Evolutionary conservation across 441 rosid genomes (phyloP), one percentile per base, ranked within the genome.

Genomic region (Erysimum pusillum): DNA sequence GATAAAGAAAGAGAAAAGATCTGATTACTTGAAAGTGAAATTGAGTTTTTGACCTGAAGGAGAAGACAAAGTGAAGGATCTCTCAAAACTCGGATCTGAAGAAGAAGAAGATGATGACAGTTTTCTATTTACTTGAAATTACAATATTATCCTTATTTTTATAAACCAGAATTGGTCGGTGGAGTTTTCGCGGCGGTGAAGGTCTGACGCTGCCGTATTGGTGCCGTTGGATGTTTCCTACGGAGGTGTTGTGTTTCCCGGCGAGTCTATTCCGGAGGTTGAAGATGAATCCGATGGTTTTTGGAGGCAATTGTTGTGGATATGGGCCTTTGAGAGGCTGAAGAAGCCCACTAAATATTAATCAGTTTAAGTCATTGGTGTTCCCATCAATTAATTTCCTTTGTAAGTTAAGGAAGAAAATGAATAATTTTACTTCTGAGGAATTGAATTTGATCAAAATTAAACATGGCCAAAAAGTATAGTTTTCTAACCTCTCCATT

Each of bases 231-330:
- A 90, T 80, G 3, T 85, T 51, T 90, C 94, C 94, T 2, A 79
- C 86, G 65, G 96, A 89, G 82, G 69, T 86, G 48, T 61, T 87
- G 7, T 93, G 98, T 86, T 71, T 91, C 56, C 96, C 96, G 57
- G 83, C 87, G 48, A 85, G 68, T 71, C 25, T 89, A 51, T 89
- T 93, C 77, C 68, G 68, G 31, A 80, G 81, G 77, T 90, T 91
- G 15, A 81, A 80, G 72, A 41, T 86, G 36, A 97, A 93, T 77
- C 91, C 98, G 12, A 88, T 92, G 56, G 82, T 90, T 49, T 91
- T 91, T 66, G 96, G 93, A 7, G 97, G 90, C 31, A 2, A 81
- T 85, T 4, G 87, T 90, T 41, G 94, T 93, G 57, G 88, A 84
- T 45, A 44, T 85, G 69, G 90, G 87, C 69, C 71, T 85, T 25